Evolutionary conservation across 208 protist species (phyloP).

Genomic region (Leptomonas seymouri): DNA sequence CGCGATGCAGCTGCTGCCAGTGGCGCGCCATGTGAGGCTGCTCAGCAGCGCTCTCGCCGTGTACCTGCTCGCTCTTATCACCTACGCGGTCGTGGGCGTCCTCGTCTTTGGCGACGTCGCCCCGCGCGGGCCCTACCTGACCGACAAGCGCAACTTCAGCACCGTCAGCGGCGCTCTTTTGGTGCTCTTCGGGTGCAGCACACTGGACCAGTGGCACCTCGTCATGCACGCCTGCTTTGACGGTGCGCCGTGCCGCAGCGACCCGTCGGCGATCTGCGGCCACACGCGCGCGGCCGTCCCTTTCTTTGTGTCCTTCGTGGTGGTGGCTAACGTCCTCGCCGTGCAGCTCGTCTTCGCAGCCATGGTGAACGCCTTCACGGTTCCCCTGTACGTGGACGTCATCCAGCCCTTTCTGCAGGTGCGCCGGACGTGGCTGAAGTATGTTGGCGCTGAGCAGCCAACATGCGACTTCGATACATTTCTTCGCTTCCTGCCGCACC

Average conservation of each 20-base stretch:
- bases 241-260: slow-evolving; percentile 14
- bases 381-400: slow-evolving; percentile 23
- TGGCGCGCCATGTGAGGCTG: slow-evolving; percentile 9
- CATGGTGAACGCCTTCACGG: slow-evolving; percentile 29
- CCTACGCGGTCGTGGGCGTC: slow-evolving; percentile 56
- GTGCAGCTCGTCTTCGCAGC: slow-evolving; percentile 32
- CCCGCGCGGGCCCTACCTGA: slow-evolving; percentile 32
- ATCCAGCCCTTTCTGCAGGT: slow-evolving; percentile 35
- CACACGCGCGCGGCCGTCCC: slow-evolving; percentile 29
- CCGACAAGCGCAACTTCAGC: slow-evolving; percentile 60
- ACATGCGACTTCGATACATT: slow-evolving; percentile 20
- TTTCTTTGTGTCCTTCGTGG: slow-evolving; percentile 43
- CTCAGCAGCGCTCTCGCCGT: slow-evolving; percentile 37
- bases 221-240: slow-evolving; percentile 36
- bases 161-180: slow-evolving; percentile 56
- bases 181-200: slow-evolving; percentile 57
- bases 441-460: slow-evolving; percentile 12
- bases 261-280: slow-evolving; percentile 18
- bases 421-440: slow-evolving; percentile 29
- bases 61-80: slow-evolving; percentile 42
- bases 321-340: slow-evolving; percentile 24
- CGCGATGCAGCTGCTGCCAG: slow-evolving; percentile 32
- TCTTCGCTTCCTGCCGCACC: slow-evolving; percentile 14
- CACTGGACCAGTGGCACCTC: slow-evolving; percentile 54
- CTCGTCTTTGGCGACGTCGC: slow-evolving; percentile 50